Conservation (phyloP, 2,329 filamentous ascomycete genomes). For the Tympanopsis confertula region DNA sequence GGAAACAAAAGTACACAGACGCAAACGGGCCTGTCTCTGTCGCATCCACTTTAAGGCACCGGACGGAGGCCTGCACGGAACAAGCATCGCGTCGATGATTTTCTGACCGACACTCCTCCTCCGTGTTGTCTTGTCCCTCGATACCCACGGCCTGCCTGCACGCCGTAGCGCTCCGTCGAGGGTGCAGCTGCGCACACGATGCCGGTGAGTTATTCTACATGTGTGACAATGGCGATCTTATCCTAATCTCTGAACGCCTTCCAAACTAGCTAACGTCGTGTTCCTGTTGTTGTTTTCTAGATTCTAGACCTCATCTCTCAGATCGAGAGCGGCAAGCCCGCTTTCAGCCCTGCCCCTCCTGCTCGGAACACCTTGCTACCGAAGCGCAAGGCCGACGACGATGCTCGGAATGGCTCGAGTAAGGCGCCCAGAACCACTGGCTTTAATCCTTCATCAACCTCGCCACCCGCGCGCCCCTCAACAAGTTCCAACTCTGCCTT, state of each 20-base stretch:
- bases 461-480: slow-evolving; percentile 2
- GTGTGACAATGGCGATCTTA: slow-evolving; percentile 4
- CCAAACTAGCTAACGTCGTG: slow-evolving; percentile 8
- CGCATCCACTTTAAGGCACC: too few species aligned
- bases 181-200: too few species aligned
- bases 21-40: too few species aligned
- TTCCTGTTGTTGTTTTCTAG: too few species aligned
- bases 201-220: slow-evolving; percentile 18
- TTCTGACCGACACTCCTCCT: too few species aligned
- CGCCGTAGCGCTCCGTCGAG: too few species aligned
- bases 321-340: slow-evolving; percentile 42
- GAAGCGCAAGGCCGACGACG: slow-evolving; percentile 48
- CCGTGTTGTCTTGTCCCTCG: too few species aligned
- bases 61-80: too few species aligned
- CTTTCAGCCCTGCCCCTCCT: slow-evolving; percentile 18
- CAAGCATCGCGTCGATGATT: too few species aligned
- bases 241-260: slow-evolving; percentile 2
- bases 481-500: slow-evolving; percentile 11
- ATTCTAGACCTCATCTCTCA: slow-evolving; percentile 48
- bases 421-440: slow-evolving; percentile 28
- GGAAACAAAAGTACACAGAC: too few species aligned
- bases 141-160: too few species aligned
- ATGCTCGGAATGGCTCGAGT: slow-evolving; percentile 23
- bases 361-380: slow-evolving; percentile 16
- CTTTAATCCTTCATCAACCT: slow-evolving; percentile 9